Evolutionary conservation across 75 land plant genomes (phyloP), one percentile per base, ranked within the genome.

Genomic region (Gnetum montanum): DNA sequence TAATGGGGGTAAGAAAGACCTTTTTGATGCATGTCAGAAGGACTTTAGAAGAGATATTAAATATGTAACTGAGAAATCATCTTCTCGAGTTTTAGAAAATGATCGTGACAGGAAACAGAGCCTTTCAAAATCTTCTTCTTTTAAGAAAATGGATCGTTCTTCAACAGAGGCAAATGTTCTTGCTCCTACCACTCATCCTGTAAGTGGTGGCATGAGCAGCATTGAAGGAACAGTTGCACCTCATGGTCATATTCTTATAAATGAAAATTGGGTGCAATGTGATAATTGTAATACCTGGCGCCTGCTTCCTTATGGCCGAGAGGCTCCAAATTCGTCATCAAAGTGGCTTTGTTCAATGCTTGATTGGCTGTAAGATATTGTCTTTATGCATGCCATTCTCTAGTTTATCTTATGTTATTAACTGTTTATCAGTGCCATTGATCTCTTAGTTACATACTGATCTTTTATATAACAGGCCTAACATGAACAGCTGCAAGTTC

Each of bases 331-430:
- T 10, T 1, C 41, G 12, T 74, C 80, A 15, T 81, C 98, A 7
- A 65, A 70, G 64, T 94, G 98, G 98, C 57, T 49, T 5, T 94
- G 98, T 48, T 75, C 67, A 63, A 83, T 90, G 91, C 78, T 75
- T 46, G 22, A 46, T 59, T 94, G 98, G 98, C 83, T 94, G 98
- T 94, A 81, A 80, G 98, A 89, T 65, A n/a, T 22, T 51, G 46
- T 24, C 47, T 29, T n/a, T 30, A 33, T 11, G n/a, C n/a, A n/a
- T n/a, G n/a, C n/a, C n/a, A n/a, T n/a, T n/a, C n/a, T n/a, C n/a
- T n/a, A n/a, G n/a, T n/a, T n/a, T n/a, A n/a, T n/a, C n/a, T n/a
- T n/a, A n/a, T n/a, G n/a, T n/a, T n/a, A n/a, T n/a, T n/a, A n/a
- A n/a, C n/a, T n/a, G n/a, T n/a, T n/a, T n/a, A n/a, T n/a, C n/a